A percentile compares a stretch with the other conserved stretches of the same genome.
These are phyloP conservation scores for Dianthus caryophyllus DNA, from an alignment of 148 eudicot genomes.

Conservation along the genomic window DNA sequence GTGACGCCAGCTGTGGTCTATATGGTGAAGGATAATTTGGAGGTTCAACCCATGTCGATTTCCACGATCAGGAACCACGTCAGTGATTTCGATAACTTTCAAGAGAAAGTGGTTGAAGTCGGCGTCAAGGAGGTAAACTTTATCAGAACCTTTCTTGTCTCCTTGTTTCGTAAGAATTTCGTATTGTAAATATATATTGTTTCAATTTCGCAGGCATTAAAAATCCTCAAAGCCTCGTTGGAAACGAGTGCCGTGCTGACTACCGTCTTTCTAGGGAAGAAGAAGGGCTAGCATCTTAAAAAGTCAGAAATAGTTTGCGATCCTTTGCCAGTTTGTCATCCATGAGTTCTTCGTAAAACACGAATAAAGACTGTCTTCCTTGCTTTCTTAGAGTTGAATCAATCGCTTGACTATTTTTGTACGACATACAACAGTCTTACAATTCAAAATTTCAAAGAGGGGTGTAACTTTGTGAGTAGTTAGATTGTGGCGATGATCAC, in stretches of 20 bases:
- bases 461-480: too few species aligned
- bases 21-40: conserved; percentile 21
- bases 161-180: too few species aligned
- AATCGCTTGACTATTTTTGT: too few species aligned
- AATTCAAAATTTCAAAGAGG: too few species aligned
- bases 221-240: not conserved
- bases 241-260: not conserved
- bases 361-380: too few species aligned
- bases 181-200: too few species aligned
- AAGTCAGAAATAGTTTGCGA: not conserved
- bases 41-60: conserved; percentile 10
- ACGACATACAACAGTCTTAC: too few species aligned
- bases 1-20: not conserved
- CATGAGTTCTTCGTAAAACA: too few species aligned
- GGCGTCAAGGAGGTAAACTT: conserved; percentile 12
- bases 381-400: too few species aligned
- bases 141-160: not conserved
- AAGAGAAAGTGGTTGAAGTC: conserved; percentile 14
- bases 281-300: not conserved
- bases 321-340: not conserved
- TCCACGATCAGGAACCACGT: not conserved
- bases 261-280: conserved; percentile 1
- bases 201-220: not conserved
- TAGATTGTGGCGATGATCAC: too few species aligned
- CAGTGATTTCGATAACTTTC: not conserved